Evolutionary conservation across 257 asterid species (phyloP).

Genomic region (Asclepias syriaca): DNA sequence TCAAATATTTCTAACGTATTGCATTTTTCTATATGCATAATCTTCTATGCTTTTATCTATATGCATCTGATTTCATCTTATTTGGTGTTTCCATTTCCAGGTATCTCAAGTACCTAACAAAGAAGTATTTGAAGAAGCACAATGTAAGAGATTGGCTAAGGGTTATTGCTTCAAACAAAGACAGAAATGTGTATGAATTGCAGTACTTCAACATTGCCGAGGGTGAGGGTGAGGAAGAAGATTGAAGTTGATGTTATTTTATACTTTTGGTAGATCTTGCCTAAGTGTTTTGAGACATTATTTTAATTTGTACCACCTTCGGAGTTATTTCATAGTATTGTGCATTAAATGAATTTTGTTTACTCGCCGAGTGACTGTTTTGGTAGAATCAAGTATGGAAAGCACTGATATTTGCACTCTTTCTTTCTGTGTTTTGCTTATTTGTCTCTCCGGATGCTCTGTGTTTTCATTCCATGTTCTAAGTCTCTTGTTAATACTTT

Average conservation of each 20-base stretch:
- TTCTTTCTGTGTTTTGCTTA: too few species aligned
- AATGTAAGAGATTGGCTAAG: slow-evolving; percentile 83
- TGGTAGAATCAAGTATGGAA: slow-evolving; percentile 5
- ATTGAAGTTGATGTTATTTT: slow-evolving; percentile 2
- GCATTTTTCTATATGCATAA: too few species aligned
- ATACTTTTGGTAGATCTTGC: too few species aligned
- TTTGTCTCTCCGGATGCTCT: too few species aligned
- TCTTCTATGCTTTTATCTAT: too few species aligned
- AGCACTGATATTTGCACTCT: background rate
- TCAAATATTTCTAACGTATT: too few species aligned
- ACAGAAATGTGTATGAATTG: slow-evolving; percentile 59
- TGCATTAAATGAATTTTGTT: slow-evolving; percentile 8
- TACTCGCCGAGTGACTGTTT: background rate
- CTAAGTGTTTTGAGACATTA: background rate
- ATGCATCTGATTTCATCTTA: background rate
- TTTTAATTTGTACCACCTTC: background rate
- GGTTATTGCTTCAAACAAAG: slow-evolving; percentile 76
- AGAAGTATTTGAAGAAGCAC: slow-evolving; percentile 79
- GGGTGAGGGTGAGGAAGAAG: slow-evolving; percentile 51
- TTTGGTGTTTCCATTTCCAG: slow-evolving; percentile 22
- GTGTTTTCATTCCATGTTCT: too few species aligned
- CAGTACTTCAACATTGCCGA: slow-evolving; percentile 86
- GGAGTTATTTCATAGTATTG: slow-evolving; percentile 5
- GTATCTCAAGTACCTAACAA: slow-evolving; percentile 68
- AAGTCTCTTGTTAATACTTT: background rate